phyloP scores from a whole-genome alignment of 805 yeast species.

The Sugiyamaella valdiviana region DNA sequence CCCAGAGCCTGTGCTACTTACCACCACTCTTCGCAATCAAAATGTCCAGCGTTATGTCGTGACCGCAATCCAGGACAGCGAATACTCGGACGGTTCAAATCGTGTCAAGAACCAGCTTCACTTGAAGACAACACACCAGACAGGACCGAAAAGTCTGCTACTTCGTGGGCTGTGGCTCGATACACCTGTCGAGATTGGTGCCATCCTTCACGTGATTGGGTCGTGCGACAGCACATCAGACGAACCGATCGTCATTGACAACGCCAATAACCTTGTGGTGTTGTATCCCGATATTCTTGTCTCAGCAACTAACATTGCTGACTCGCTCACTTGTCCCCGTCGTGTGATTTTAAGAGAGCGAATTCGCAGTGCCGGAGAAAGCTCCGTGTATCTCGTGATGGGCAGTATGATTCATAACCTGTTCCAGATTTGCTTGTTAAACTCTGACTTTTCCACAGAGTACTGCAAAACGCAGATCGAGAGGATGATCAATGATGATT shows the following conservation, averaged over 20 bases:
- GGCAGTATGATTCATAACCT: conserved; percentile 80
- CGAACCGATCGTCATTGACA: conserved; percentile 42
- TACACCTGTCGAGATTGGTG: conserved; percentile 23
- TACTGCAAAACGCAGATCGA: conserved; percentile 36
- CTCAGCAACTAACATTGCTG: conserved; percentile 77
- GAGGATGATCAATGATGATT: conserved; percentile 16
- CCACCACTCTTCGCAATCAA: conserved; percentile 11
- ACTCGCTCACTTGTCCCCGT: conserved; percentile 67
- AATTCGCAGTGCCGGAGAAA: conserved; percentile 53
- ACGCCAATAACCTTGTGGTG: conserved; percentile 55
- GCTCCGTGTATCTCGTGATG: conserved; percentile 57
- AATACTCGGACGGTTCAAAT: not conserved
- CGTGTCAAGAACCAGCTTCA: not conserved
- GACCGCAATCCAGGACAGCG: not conserved
- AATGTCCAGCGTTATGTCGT: conserved; percentile 18
- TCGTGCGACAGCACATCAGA: conserved; percentile 14
- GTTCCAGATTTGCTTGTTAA: conserved; percentile 52
- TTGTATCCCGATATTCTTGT: conserved; percentile 79
- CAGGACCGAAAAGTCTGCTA: conserved; percentile 4
- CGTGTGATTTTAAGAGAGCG: conserved; percentile 56
- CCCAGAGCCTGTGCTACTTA: conserved; percentile 3
- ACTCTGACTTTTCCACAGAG: conserved; percentile 33
- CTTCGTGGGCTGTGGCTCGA: conserved; percentile 28
- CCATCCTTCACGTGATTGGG: conserved; percentile 31
- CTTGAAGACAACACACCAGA: conserved; percentile 2